Base-by-base conservation (phyloP, 208 protist genomes). In the Wallacemonas sp. region DNA sequence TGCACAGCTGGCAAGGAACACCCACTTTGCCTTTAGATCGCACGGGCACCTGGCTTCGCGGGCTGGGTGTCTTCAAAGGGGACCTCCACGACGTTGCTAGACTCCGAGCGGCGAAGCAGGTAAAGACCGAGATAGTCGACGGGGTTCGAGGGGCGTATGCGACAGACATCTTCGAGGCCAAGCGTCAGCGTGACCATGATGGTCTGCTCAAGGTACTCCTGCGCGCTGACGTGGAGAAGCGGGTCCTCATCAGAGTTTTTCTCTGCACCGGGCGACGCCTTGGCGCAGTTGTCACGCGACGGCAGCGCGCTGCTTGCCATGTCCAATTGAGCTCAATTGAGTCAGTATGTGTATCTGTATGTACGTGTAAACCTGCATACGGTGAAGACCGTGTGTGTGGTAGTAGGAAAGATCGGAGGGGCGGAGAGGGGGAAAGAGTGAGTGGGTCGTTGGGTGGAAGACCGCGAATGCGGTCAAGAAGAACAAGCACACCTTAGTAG, bases 121-220 rank as follows among this genome's bases (percentile, higher is more conserved):
- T 89, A 96, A 3, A 91, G 71, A n/a, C 88, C 95, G 3, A 98
- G 61, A 61, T 95, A 97, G 57, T 98, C 91, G 25, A 98, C 83
- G 18, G 95, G 94, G 64, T 97, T 94, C 12, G 91, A 82, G 5
- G 95, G 95, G n/a, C 93, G 74, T 61, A 94, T 83, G 5, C 91
- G 81, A 49, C 87, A 93, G 18, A 98, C 59, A 36, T 92, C 87
- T 68, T 92, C 81, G 16, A 98, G 72, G 11, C 79, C 95, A 26
- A 97, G 87, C 1, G 92, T 79, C 11, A 98, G 74, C 2, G 92
- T 62, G 11, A 76, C 86, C 80, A 97, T 88, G 7, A 98, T 91
- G 8, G 89, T 89, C 32, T 69, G 68, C 29, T 97, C 95, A 10
- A 98, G 65, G 70, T 98, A 98, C 12, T 88, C 72, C 54, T 88